Evolutionary conservation across 78 protist species (phyloP).

Genomic region (Creolimax fragrantissima): DNA sequence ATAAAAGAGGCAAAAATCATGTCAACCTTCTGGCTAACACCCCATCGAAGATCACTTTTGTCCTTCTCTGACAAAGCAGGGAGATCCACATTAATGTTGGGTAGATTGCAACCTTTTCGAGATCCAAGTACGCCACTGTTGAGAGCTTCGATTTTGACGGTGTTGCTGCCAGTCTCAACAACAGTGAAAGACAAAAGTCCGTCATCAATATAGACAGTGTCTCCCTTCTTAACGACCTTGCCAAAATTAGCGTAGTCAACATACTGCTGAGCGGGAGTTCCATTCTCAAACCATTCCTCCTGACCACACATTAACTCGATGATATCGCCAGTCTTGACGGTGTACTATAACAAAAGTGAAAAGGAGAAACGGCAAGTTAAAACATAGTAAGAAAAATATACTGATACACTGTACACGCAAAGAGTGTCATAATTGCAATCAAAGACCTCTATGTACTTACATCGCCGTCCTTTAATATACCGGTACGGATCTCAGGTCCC

Average conservation of each 20-base stretch:
- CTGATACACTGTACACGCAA: too few species aligned
- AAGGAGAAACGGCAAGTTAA: too few species aligned
- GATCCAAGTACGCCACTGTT: slow-evolving; percentile 53
- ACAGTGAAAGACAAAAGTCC: slow-evolving; percentile 50
- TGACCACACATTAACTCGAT: not conserved
- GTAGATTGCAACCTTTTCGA: slow-evolving; percentile 70
- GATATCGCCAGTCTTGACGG: not conserved
- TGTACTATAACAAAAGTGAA: not conserved
- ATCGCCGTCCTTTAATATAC: not conserved
- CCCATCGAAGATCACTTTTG: slow-evolving; percentile 46
- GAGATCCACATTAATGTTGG: slow-evolving; percentile 48
- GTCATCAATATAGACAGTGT: slow-evolving; percentile 47
- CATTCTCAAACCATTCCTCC: not conserved
- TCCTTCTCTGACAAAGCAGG: slow-evolving; percentile 75
- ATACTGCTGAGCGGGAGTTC: not conserved
- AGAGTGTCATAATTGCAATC: too few species aligned
- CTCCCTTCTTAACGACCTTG: slow-evolving; percentile 22
- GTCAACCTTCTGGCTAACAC: slow-evolving; percentile 49
- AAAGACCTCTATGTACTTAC: not conserved
- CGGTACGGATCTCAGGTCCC: slow-evolving; percentile 68
- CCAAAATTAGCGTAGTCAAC: slow-evolving; percentile 26
- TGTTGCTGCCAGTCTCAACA: not conserved
- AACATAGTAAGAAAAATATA: too few species aligned
- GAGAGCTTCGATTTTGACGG: slow-evolving; percentile 11
- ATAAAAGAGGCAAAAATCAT: slow-evolving; percentile 74